Evolutionary conservation across 2,329 filamentous ascomycete genomes (phyloP).

Genomic region (Epichloe glyceriae): DNA sequence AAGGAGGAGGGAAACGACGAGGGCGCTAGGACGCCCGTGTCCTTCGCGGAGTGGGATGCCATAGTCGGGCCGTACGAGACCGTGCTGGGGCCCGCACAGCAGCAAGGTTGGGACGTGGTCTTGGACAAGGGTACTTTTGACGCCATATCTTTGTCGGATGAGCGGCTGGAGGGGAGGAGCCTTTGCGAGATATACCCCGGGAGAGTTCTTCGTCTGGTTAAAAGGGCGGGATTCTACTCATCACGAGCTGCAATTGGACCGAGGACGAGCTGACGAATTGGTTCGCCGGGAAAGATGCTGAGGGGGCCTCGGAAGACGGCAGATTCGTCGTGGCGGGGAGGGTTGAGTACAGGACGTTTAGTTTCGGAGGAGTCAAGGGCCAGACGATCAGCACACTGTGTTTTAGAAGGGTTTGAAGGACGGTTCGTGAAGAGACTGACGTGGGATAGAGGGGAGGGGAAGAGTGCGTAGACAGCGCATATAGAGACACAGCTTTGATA

Average conservation of each 20-base stretch:
- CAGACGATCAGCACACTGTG: slow-evolving; percentile 82
- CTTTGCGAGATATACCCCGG: slow-evolving; percentile 64
- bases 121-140: slow-evolving; percentile 99
- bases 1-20: slow-evolving; percentile 4
- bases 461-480: not conserved
- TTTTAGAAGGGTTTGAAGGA: slow-evolving; percentile 41
- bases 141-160: slow-evolving; percentile 66
- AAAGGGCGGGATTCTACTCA: slow-evolving; percentile 60
- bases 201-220: slow-evolving; percentile 55
- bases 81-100: slow-evolving; percentile 19
- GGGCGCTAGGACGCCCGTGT: slow-evolving; percentile 19
- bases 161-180: slow-evolving; percentile 40
- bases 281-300: slow-evolving; percentile 42
- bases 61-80: slow-evolving; percentile 28
- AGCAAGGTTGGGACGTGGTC: slow-evolving; percentile 67
- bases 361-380: slow-evolving; percentile 78
- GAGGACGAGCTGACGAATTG: slow-evolving; percentile 70
- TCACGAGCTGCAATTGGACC: slow-evolving; percentile 98
- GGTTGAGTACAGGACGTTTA: slow-evolving; percentile 75
- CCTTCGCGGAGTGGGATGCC: slow-evolving; percentile 50
- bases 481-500: not conserved
- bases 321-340: slow-evolving; percentile 49
- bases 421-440: too few relatives aligned
- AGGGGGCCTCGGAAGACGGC: slow-evolving; percentile 1
- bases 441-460: not conserved